A percentile compares a stretch with the other conserved stretches of the same genome.
Evolutionary conservation across 192 early-diverging fungal species (phyloP).

Genomic region (Gryganskiella cystojenkinii): DNA sequence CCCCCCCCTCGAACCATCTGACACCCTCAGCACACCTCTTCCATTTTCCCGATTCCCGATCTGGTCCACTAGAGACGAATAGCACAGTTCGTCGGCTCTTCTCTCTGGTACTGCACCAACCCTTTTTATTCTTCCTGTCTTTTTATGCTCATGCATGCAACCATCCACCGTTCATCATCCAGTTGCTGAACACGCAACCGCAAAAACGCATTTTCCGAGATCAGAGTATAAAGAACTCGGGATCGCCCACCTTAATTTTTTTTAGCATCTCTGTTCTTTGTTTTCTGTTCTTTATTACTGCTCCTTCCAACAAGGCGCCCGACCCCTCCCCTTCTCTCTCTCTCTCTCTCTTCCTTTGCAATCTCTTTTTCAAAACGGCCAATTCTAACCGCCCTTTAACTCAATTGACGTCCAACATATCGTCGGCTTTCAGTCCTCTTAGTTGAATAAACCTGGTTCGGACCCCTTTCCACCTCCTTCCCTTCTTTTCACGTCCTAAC

Average conservation of each 20-base stretch:
- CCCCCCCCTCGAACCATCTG: too few species aligned
- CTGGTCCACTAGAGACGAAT: too few species aligned
- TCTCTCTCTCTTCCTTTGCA: too few species aligned
- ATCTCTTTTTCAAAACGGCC: background rate
- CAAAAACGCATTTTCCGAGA: too few species aligned
- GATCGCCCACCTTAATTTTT: background rate
- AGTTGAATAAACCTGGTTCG: background rate
- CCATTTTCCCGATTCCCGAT: too few species aligned
- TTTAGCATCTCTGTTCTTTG: background rate
- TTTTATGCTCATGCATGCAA: background rate
- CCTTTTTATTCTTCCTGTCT: background rate
- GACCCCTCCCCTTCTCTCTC: background rate
- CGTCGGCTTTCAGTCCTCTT: too few species aligned
- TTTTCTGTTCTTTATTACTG: background rate
- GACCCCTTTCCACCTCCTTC: background rate
- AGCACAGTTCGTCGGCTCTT: background rate
- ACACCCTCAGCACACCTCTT: too few species aligned
- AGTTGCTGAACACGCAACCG: too few species aligned
- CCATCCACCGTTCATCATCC: too few species aligned
- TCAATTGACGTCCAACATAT: too few species aligned
- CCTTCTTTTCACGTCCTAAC: slow-evolving; percentile 17
- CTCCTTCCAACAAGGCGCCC: background rate
- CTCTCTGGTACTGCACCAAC: background rate
- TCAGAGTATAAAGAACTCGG: too few species aligned
- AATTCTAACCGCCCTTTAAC: too few species aligned